Evolutionary conservation across 2,329 filamentous ascomycete species (phyloP).

Genomic region (Cercospora zeae-maydis): DNA sequence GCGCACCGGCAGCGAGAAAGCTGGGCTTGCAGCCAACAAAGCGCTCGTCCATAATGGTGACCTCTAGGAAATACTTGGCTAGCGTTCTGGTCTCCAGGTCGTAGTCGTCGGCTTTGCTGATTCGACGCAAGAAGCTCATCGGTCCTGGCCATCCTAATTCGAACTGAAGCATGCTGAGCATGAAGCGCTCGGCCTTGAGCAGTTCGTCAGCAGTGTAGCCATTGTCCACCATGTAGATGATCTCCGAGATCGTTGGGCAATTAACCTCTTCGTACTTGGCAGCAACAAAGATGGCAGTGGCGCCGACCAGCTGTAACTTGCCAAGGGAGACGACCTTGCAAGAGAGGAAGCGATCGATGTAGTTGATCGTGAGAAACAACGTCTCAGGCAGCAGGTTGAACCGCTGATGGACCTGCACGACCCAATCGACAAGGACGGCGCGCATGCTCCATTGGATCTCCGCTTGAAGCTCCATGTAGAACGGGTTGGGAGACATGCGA

Average conservation of each 20-base stretch:
- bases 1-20: conserved; percentile 84
- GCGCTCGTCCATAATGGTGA: conserved; percentile 96
- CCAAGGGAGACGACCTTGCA: conserved; percentile 91
- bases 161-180: conserved; percentile 94
- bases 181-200: conserved; percentile 94
- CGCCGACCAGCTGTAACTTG: conserved; percentile 92
- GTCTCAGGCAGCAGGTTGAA: conserved; percentile 92
- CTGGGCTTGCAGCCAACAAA: conserved; percentile 90
- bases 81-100: conserved; percentile 91
- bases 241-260: conserved; percentile 89
- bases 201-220: conserved; percentile 90
- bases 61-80: conserved; percentile 95
- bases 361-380: conserved; percentile 90
- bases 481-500: conserved; percentile 77
- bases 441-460: conserved; percentile 99
- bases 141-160: conserved; percentile 97
- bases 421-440: conserved; percentile 94
- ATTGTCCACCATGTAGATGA: conserved; percentile 96
- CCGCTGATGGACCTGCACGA: conserved; percentile 90
- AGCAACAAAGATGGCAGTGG: conserved; percentile 91
- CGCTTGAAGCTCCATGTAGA: conserved; percentile 95
- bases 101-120: conserved; percentile 98
- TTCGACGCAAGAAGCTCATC: conserved; percentile 94
- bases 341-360: conserved; percentile 93
- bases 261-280: conserved; percentile 99